Percentiles rank a stretch among this genome's conserved stretches.
Evolutionary conservation across 2,329 filamentous ascomycete genomes (phyloP).

Genomic region (Trichocomaceae sp.): DNA sequence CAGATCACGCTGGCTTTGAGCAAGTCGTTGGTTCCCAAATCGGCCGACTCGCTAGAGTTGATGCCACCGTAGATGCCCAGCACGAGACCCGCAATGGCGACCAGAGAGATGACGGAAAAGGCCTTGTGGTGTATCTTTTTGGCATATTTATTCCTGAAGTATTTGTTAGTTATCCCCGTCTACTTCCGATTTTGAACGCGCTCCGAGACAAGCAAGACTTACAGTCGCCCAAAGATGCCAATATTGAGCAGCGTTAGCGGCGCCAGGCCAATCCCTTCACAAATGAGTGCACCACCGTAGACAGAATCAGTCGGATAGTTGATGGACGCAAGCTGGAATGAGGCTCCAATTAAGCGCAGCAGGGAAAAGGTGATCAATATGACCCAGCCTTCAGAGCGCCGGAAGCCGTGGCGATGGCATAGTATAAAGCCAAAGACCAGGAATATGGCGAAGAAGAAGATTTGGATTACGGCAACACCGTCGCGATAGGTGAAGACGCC

Average conservation of each 20-base stretch:
- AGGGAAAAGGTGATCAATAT: conserved; percentile 6
- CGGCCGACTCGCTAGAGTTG: conserved; percentile 1
- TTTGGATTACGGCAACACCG: conserved; percentile 2
- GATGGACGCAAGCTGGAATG: conserved; percentile 4
- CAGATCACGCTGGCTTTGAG: conserved; percentile 6
- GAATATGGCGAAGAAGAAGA: conserved; percentile 5
- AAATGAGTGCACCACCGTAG: conserved; percentile 4
- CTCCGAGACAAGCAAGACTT: neutral
- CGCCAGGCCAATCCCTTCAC: conserved; percentile 1
- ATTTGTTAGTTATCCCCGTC: neutral
- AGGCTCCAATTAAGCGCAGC: neutral
- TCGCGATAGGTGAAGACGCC: conserved; percentile 5
- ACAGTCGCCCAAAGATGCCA: conserved; percentile 6
- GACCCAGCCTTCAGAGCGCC: conserved; percentile 5
- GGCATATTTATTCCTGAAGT: conserved; percentile 2
- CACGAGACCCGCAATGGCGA: conserved; percentile 6
- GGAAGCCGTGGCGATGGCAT: neutral
- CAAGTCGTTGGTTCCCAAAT: conserved; percentile 1
- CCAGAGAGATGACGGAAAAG: conserved; percentile 1
- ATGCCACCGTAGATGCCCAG: conserved; percentile 5
- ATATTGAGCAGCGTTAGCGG: conserved; percentile 5
- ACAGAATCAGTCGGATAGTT: conserved; percentile 3
- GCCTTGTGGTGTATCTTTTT: conserved; percentile 2
- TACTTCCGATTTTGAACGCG: neutral
- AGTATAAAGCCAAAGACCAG: neutral